Evolutionary conservation across 306 rosid species (phyloP), one percentile per base, ranked within the genome.

Genomic region (Cyclanthera cordifolia): DNA sequence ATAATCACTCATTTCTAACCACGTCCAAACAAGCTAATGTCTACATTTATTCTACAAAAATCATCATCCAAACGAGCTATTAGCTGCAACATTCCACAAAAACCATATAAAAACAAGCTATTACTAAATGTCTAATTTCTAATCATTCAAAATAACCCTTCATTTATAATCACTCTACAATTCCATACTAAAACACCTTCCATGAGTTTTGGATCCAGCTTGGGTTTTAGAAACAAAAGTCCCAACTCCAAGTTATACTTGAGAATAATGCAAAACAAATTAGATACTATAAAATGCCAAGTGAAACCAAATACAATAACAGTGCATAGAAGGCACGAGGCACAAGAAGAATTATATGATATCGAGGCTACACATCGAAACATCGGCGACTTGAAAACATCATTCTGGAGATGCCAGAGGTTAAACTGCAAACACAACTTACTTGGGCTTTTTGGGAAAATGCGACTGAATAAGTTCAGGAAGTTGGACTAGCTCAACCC

Each of bases 391-490:
- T 4, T 61, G 69, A 34, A 19, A 30, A 61, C 10, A 3, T 17
- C 68, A 34, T 37, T 17, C 10, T 0, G 9, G 49, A 61, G 28
- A 8, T 19, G 49, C n/a, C 0, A 9, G 24, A 60, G 47, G 49
- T 20, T 37, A 37, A 60, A 60, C 28, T 12, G 11, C 9, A 61
- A 20, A 16, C 51, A 19, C 12, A 45, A 14, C 74, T 78, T 69
- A 89, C 86, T 83, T 89, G 27, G 77, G 80, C 65, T 74, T 89
- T 76, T 92, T 92, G 1, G 96, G 96, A 77, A 92, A 92, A 80
- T 92, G 96, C 50, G 87, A 81, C 84, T 92, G 89, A 80, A 92
- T 79, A 70, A 92, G 82, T 53, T 82, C 78, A 56, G 96, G 98
- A 74, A 92, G 98, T 76, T 92, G 96, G 39, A 81, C 90, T 56